phyloP scores from a whole-genome alignment of 371 early-diverging fungal species.

The Mortierella sp. region DNA sequence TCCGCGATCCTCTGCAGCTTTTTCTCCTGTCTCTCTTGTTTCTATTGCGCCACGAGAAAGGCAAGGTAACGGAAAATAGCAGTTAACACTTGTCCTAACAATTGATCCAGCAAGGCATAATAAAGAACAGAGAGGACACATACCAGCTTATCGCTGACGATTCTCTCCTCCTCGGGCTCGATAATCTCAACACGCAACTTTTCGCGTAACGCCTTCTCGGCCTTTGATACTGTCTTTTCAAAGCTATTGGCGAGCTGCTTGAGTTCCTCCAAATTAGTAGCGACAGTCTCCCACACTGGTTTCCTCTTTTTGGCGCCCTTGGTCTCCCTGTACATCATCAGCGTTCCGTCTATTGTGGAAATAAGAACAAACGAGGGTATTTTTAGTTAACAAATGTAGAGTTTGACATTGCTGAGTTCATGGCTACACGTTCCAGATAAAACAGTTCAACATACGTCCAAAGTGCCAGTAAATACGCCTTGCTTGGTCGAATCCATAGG shows the following conservation, averaged over 20 bases:
- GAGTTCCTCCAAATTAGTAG: slow-evolving; percentile 44
- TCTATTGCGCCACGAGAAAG: slow-evolving; percentile 11
- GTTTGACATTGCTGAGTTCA: background rate
- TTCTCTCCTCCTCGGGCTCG: slow-evolving; percentile 36
- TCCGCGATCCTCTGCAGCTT: slow-evolving; percentile 34
- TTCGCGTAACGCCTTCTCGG: slow-evolving; percentile 34
- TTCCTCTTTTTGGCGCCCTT: slow-evolving; percentile 39
- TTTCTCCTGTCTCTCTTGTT: slow-evolving; percentile 39
- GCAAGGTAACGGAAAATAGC: background rate
- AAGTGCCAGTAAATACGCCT: slow-evolving; percentile 55
- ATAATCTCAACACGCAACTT: slow-evolving; percentile 38
- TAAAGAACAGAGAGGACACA: background rate
- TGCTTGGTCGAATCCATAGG: slow-evolving; percentile 45
- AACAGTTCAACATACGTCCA: slow-evolving; percentile 38
- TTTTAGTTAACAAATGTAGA: background rate
- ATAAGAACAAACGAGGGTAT: background rate
- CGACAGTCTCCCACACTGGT: slow-evolving; percentile 50
- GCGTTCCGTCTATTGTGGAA: slow-evolving; percentile 31
- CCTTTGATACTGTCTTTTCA: slow-evolving; percentile 22
- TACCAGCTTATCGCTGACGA: slow-evolving; percentile 35
- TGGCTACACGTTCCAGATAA: background rate
- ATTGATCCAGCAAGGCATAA: background rate
- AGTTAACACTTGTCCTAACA: background rate
- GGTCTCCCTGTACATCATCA: slow-evolving; percentile 42
- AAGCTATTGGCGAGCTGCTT: slow-evolving; percentile 31